phyloP scores from a whole-genome alignment of 495 filamentous ascomycete genomes.

The Zalerion maritima region DNA sequence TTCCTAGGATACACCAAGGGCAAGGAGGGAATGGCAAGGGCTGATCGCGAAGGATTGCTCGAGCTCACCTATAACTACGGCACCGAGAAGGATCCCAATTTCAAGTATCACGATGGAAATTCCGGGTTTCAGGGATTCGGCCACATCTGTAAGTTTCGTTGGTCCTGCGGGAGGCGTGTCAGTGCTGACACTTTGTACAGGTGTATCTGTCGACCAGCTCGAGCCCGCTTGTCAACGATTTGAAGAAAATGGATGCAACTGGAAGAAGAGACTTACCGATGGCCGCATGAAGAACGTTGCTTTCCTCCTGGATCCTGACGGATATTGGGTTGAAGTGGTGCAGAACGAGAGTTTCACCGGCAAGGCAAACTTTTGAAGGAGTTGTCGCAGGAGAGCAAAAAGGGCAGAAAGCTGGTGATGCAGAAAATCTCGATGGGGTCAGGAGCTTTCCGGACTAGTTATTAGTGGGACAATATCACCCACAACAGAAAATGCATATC shows the following conservation, averaged over 20 bases:
- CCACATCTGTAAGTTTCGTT: conserved; percentile 55
- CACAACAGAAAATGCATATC: too few relatives aligned
- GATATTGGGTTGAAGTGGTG: conserved; percentile 83
- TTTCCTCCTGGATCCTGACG: conserved; percentile 84
- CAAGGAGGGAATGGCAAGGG: conserved; percentile 34
- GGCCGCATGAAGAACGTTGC: conserved; percentile 92
- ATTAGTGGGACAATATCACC: too few relatives aligned
- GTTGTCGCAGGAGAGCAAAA: conserved; percentile 3
- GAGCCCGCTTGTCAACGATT: conserved; percentile 74
- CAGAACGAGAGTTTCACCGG: conserved; percentile 50
- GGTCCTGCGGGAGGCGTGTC: background rate
- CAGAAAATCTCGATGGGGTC: background rate
- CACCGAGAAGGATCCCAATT: conserved; percentile 73
- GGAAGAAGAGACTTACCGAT: conserved; percentile 90
- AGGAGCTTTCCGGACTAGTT: too few relatives aligned
- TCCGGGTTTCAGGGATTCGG: conserved; percentile 85
- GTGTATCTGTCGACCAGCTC: conserved; percentile 78
- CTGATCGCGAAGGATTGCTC: conserved; percentile 65
- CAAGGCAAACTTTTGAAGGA: conserved; percentile 33
- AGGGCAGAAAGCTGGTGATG: background rate
- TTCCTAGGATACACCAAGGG: conserved; percentile 69
- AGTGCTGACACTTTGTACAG: conserved; percentile 24
- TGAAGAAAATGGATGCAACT: conserved; percentile 65
- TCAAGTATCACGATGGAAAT: conserved; percentile 89
- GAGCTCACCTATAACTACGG: conserved; percentile 97